Evolutionary conservation across 2,329 filamentous ascomycete genomes (phyloP).

Genomic region (Fusarium cyanostomum): DNA sequence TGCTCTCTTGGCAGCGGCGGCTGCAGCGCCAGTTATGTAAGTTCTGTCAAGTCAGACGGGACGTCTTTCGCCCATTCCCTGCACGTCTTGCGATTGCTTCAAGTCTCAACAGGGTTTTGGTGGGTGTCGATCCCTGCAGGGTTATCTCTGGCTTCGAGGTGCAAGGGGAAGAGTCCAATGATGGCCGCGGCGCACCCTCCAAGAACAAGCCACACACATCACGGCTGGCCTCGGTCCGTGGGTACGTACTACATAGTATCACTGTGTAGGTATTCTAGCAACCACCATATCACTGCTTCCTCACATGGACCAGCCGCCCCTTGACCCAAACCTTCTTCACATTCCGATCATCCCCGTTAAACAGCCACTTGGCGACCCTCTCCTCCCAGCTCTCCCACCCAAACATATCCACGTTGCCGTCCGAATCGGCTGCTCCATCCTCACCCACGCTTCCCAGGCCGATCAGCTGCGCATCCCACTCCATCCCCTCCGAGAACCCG

Average conservation of each 20-base stretch:
- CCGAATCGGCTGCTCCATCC: conserved; percentile 51
- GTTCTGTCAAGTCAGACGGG: background rate
- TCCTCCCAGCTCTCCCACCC: conserved; percentile 92
- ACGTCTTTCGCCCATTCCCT: background rate
- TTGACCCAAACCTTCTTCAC: conserved; percentile 89
- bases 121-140: too few relatives aligned
- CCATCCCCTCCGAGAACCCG: conserved; percentile 84
- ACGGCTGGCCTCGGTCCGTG: background rate
- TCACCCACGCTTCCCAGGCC: conserved; percentile 63
- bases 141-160: too few relatives aligned
- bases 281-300: too few relatives aligned
- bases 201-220: background rate
- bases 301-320: conserved; percentile 77
- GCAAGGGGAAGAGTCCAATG: background rate
- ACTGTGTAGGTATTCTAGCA: too few relatives aligned
- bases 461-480: conserved; percentile 91
- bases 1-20: conserved; percentile 9
- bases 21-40: conserved; percentile 12
- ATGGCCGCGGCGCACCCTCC: conserved; percentile 9
- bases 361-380: conserved; percentile 92
- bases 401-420: conserved; percentile 84
- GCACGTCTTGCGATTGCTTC: background rate
- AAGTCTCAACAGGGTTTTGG: too few relatives aligned
- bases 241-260: too few relatives aligned
- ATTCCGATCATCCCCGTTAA: conserved; percentile 91